Conservation (phyloP, 2,329 filamentous ascomycete species). For the Madurella fahalii region DNA sequence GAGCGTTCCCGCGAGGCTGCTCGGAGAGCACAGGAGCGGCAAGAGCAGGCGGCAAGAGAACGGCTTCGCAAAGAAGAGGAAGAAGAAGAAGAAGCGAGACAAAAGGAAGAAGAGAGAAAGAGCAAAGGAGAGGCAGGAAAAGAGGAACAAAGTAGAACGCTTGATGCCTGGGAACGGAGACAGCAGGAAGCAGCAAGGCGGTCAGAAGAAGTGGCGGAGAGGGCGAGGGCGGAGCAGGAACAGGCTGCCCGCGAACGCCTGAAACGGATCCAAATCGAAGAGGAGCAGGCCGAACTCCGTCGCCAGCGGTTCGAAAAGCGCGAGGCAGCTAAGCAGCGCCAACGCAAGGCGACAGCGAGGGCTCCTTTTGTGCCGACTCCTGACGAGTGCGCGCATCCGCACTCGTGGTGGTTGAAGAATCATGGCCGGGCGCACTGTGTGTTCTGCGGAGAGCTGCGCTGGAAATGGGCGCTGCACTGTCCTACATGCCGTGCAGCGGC, state of each 20-base stretch:
- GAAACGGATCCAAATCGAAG: background rate
- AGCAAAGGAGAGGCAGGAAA: background rate
- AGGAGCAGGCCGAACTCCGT: background rate
- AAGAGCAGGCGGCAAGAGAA: background rate
- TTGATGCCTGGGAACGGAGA: background rate
- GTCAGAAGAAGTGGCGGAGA: background rate
- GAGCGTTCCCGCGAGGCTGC: background rate
- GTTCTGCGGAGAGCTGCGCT: background rate
- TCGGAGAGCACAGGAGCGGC: background rate
- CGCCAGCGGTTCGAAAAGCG: background rate
- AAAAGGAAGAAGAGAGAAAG: background rate
- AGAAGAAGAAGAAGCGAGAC: background rate
- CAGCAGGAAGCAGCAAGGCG: background rate
- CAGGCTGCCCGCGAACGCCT: background rate
- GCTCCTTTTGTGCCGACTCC: background rate
- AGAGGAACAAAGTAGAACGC: background rate
- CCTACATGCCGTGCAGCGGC: background rate
- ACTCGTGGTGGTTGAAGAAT: background rate
- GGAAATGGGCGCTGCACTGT: background rate
- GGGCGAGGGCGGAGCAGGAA: background rate
- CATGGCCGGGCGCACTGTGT: background rate
- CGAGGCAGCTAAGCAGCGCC: background rate
- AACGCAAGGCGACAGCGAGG: background rate
- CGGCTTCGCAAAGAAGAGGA: background rate
- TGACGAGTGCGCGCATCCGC: background rate